Conservation (phyloP, 2,329 filamentous ascomycete species). For the Mycosphaerelloides madeirae region DNA sequence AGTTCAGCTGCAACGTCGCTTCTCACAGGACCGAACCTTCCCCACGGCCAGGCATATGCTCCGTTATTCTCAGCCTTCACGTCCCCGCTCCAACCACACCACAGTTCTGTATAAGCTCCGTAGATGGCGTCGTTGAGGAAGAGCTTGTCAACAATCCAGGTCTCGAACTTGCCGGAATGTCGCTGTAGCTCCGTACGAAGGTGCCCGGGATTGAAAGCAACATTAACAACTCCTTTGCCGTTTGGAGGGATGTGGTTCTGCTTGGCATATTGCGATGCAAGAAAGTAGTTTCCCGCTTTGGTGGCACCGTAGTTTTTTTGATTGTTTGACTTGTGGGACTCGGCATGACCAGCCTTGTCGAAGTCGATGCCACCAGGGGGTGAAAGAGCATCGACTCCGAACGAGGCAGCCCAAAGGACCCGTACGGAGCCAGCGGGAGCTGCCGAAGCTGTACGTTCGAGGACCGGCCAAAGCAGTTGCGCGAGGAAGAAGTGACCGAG, state of each 20-base stretch:
- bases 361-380: conserved; percentile 50
- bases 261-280: conserved; percentile 23
- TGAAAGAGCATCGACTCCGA: conserved; percentile 28
- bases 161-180: conserved; percentile 12
- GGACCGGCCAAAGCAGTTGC: conserved; percentile 23
- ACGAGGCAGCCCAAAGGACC: conserved; percentile 30
- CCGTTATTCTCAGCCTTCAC: conserved; percentile 24
- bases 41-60: conserved; percentile 33
- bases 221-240: conserved; percentile 19
- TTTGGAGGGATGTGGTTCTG: conserved; percentile 13
- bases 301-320: conserved; percentile 24
- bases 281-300: conserved; percentile 28
- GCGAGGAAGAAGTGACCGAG: conserved; percentile 32
- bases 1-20: conserved; percentile 30
- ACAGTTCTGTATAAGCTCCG: conserved; percentile 33
- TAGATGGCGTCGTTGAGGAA: conserved; percentile 22
- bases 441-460: conserved; percentile 20
- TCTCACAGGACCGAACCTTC: conserved; percentile 28
- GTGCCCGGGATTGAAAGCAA: conserved; percentile 32
- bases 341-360: conserved; percentile 13
- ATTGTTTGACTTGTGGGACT: conserved; percentile 14
- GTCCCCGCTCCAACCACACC: conserved; percentile 26
- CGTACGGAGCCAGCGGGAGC: conserved; percentile 27
- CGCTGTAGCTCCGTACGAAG: conserved; percentile 28
- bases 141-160: conserved; percentile 3